These are phyloP conservation scores for Orbilia ellipsospora DNA, from an alignment of 2,329 filamentous ascomycete species.

Conservation along the genomic window DNA sequence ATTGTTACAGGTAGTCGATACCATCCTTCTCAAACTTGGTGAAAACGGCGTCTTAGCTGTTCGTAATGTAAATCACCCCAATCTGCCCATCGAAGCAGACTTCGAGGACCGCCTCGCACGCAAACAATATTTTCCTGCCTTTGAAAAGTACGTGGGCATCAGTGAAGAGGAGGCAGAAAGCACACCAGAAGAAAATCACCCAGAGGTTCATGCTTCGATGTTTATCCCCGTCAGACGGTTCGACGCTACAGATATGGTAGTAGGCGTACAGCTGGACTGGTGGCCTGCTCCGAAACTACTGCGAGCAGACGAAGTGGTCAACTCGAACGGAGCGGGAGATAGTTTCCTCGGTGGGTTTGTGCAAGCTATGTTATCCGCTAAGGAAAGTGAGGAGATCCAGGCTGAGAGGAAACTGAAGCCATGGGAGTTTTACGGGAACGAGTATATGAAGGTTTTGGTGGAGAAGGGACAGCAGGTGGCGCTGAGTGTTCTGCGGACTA, in stretches of 20 bases:
- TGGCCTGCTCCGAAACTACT: not conserved
- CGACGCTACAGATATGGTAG: not conserved
- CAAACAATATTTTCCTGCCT: not conserved
- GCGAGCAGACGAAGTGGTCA: not conserved
- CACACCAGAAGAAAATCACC: too few species aligned
- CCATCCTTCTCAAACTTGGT: constrained; percentile 38
- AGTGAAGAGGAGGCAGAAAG: too few species aligned
- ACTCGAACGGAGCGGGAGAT: constrained; percentile 45
- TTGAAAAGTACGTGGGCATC: too few species aligned
- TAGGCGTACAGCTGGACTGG: constrained; percentile 31
- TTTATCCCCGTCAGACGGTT: constrained; percentile 11
- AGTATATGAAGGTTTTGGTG: not conserved
- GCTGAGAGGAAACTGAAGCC: not conserved
- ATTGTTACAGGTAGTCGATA: constrained; percentile 29
- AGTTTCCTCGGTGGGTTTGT: constrained; percentile 44
- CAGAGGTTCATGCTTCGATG: not conserved
- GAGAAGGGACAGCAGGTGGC: not conserved
- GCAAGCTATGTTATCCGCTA: not conserved
- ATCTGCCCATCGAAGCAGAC: not conserved
- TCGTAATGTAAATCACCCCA: constrained; percentile 18
- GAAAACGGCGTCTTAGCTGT: constrained; percentile 28
- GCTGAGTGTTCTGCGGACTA: not conserved
- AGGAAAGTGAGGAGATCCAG: not conserved
- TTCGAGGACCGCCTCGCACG: not conserved
- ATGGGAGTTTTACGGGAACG: not conserved